Percentiles rank a stretch among this genome's conserved stretches.
Evolutionary conservation across 1,284 basidiomycete genomes (phyloP).

Genomic region (Ganoderma lucidum): DNA sequence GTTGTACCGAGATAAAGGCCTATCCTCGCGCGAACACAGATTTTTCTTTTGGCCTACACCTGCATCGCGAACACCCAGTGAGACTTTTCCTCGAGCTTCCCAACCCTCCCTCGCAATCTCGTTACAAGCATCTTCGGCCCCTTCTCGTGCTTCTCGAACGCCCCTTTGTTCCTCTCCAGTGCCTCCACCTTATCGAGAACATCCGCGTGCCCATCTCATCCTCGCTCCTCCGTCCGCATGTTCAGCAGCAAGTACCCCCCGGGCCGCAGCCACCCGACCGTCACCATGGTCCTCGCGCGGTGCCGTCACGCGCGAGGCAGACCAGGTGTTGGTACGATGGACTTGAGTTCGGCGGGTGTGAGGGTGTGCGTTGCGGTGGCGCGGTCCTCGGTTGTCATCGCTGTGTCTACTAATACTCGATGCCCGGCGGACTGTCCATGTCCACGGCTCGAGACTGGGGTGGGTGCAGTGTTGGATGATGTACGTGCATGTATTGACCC

Average conservation of each 20-base stretch:
- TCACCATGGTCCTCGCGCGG: not conserved
- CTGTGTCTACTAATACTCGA: not conserved
- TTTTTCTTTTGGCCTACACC: not conserved
- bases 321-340: slow-evolving; percentile 2
- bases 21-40: not conserved
- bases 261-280: not conserved
- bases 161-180: not conserved
- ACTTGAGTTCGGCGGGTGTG: not conserved
- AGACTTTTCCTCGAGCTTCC: slow-evolving; percentile 1
- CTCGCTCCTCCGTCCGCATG: slow-evolving; percentile 1
- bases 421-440: not conserved
- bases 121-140: slow-evolving; percentile 3
- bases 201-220: not conserved
- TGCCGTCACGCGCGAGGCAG: not conserved
- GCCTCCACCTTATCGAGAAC: not conserved
- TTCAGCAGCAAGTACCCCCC: slow-evolving; percentile 2
- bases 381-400: not conserved
- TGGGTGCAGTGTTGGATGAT: not conserved
- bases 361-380: not conserved
- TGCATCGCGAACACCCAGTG: slow-evolving; percentile 5
- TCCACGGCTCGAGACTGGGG: not conserved
- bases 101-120: not conserved
- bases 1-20: not conserved
- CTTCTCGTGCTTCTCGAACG: not conserved
- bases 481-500: not conserved